Conservation (phyloP, 1,284 basidiomycete genomes). For the Vanrija pseudolonga region DNA sequence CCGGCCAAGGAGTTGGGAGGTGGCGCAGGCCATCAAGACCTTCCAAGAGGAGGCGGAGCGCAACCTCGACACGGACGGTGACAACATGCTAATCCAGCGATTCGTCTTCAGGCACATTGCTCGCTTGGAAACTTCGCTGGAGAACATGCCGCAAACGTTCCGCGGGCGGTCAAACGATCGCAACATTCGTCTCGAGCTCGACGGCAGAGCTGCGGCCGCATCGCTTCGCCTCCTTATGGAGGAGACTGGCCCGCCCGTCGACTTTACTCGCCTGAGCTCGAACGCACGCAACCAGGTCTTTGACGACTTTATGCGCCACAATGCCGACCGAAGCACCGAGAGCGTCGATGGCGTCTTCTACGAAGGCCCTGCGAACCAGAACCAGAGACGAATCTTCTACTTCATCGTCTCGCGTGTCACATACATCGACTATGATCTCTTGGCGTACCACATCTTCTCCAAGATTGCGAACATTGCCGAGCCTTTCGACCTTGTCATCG, state of each 20-base stretch:
- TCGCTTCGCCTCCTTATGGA: conserved; percentile 69
- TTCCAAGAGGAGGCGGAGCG: conserved; percentile 36
- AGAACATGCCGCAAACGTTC: conserved; percentile 29
- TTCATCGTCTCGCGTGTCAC: conserved; percentile 67
- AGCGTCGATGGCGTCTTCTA: conserved; percentile 67
- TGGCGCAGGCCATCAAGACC: conserved; percentile 29
- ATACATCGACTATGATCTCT: conserved; percentile 74
- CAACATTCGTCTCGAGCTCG: conserved; percentile 52
- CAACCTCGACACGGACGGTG: conserved; percentile 34
- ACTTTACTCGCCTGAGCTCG: conserved; percentile 59
- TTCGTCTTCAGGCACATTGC: conserved; percentile 35
- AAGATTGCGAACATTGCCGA: conserved; percentile 52
- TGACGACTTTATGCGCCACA: conserved; percentile 62
- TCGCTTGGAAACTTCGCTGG: conserved; percentile 29
- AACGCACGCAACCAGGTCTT: conserved; percentile 53
- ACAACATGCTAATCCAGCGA: conserved; percentile 38
- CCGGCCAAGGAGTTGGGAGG: conserved; percentile 35
- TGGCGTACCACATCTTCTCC: conserved; percentile 79
- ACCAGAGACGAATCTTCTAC: conserved; percentile 50
- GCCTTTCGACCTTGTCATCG: conserved; percentile 70
- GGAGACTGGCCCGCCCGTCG: conserved; percentile 68
- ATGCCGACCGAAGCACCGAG: conserved; percentile 60
- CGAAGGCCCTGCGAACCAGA: conserved; percentile 54
- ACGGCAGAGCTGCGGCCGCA: conserved; percentile 71
- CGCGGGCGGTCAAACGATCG: conserved; percentile 15